Base-by-base conservation (phyloP, 805 yeast species). In the Zygosaccharomyces lentus region DNA sequence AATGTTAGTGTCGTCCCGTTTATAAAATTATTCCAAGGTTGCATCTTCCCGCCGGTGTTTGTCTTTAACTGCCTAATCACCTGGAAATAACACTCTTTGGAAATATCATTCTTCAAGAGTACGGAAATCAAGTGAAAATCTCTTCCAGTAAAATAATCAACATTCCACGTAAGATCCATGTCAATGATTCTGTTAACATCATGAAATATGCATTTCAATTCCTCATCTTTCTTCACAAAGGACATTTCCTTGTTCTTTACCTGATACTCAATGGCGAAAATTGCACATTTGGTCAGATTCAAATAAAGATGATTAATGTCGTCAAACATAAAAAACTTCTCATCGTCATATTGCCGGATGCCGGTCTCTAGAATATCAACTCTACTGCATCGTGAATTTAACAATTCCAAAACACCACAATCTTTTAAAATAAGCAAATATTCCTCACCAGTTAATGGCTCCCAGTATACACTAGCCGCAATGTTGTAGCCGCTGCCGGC, bases 361-460 rank as follows among this genome's bases (percentile, higher is more conserved):
- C 35, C 45, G 1, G 55, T 53, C 2, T 52, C 41, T 6, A 57
- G 19, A 6, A 39, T 10, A 38, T 57, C 61, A 3, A 56, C 16
- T 9, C 43, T 27, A 10, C 37, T 31, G 2, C 52, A 39, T 9
- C 52, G 39, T 9, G 17, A 12, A 35, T 50, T 37, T 26, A 47
- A 25, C 6, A 55, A 31, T 21, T 55, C 56, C 24, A 59, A 30
- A 8, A 30, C 39, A 2, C 64, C 64, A 42, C 48, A 38, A 17
- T 49, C 51, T 41, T 56, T 55, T 7, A 60, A 45, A 1, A 58
- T 6, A 23, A 58, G 34, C 6, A 56, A 26, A 24, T 48, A 58
- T 6, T 53, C 51, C 7, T 41, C 44, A 3, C 35, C 34, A 6
- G 47, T 24, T 4, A 53, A 21, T 2, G 49, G 48, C 26, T 56